Evolutionary conservation across 139 green algal genomes (phyloP).

Genomic region (Closterium sp.): DNA sequence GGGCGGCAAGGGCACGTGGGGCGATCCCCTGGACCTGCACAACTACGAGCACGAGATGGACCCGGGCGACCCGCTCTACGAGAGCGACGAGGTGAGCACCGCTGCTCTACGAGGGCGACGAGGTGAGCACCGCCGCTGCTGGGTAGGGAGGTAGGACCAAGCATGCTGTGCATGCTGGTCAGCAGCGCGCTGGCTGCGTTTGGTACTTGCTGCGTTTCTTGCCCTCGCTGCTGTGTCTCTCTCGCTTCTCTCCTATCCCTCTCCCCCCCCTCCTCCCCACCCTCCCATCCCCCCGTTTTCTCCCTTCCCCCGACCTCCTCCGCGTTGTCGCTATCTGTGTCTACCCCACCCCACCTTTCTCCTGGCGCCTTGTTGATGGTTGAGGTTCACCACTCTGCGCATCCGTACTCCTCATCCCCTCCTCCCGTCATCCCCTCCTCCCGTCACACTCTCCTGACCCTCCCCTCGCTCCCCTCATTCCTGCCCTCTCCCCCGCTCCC

Average conservation of each 20-base stretch:
- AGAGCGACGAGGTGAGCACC: conserved; percentile 32
- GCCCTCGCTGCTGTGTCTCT: neutral
- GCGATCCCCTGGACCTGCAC: conserved; percentile 11
- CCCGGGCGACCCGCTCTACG: conserved; percentile 45
- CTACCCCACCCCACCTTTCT: neutral
- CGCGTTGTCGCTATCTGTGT: neutral
- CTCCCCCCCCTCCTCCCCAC: neutral
- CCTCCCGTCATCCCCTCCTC: neutral
- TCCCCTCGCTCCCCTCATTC: neutral
- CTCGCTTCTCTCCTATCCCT: neutral
- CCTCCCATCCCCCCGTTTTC: neutral
- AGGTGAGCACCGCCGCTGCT: neutral
- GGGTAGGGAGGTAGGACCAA: neutral
- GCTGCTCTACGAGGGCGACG: neutral
- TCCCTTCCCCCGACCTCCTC: neutral
- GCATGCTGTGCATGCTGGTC: conserved; percentile 3
- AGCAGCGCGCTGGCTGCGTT: neutral
- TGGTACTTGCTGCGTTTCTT: neutral
- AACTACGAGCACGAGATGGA: conserved; percentile 21
- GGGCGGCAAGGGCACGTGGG: conserved; percentile 36
- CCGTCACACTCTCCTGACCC: neutral
- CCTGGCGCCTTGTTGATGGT: neutral
- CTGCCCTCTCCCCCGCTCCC: neutral
- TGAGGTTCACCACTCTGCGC: neutral
- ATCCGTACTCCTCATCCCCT: neutral